Evolutionary conservation across 306 rosid genomes (phyloP), one percentile per base, ranked within the genome.

Genomic region (Acacia confusa): DNA sequence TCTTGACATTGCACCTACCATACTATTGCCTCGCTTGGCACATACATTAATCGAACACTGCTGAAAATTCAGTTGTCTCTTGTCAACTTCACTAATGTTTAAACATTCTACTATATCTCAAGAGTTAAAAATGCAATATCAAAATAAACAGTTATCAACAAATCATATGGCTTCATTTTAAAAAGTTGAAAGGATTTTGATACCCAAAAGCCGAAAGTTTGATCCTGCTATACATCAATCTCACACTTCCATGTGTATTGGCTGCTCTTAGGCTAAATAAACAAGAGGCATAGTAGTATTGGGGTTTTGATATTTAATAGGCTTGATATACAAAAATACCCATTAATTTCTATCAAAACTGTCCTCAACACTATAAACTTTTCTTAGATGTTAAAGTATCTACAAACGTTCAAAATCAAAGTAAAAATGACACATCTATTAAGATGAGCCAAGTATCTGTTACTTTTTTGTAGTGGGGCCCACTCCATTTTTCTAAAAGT

Each of bases 1-100:
- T 65, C 41, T 36, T 82, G 85, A 84, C 91, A 65, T 82, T 74
- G 69, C 80, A 84, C 77, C 89, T 17, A 71, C 81, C 19, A 52
- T 19, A 19, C 24, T 25, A n/a, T 32, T 28, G 34, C 13, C 65
- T 20, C 60, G 17, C 50, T 22, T 5, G 17, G 73, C 53, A 22
- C 34, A 25, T 69, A 1, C 34, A 22, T 69, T 22, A 16, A 22
- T 69, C 5, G 11, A 22, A 41, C 22, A 11, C 25, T 40, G 28
- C 6, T 6, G 53, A 19, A 10, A 12, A 22, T 47, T 41, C 20
- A 40, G 16, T 38, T 7, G 15, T 20, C 14, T 67, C 30, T 40
- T 22, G 44, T n/a, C 9, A 40, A 40, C 13, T 40, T 12, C 15
- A 15, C 34, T 41, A 32, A 30, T 15, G 9, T 27, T 13, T 13